Evolutionary conservation across 495 filamentous ascomycete genomes (phyloP).

Genomic region (Podospora fimiseda): DNA sequence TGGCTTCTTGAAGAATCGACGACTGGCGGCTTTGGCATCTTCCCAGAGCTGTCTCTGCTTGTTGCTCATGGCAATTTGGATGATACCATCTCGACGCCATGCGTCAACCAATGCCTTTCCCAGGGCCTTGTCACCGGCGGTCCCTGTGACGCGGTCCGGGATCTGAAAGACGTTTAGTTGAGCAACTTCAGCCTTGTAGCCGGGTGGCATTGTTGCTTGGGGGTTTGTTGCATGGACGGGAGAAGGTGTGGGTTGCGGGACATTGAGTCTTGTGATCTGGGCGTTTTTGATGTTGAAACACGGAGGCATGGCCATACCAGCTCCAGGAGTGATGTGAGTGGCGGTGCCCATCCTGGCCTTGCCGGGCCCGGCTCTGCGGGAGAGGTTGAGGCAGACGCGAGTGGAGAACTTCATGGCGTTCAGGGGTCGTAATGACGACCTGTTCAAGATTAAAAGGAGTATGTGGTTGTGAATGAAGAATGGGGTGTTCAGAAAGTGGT

Average conservation of each 20-base stretch:
- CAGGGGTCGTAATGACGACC: too few relatives aligned
- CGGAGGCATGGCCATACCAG: conserved; percentile 15
- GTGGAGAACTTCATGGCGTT: conserved; percentile 3
- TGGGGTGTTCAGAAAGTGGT: too few relatives aligned
- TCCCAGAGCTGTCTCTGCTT: conserved; percentile 19
- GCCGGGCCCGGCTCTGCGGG: conserved; percentile 4
- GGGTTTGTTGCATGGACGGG: neutral
- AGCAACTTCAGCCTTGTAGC: conserved; percentile 27
- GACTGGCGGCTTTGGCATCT: conserved; percentile 27
- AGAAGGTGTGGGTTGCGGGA: neutral
- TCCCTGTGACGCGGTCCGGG: conserved; percentile 25
- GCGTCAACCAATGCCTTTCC: conserved; percentile 32
- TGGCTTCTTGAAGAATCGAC: conserved; percentile 32
- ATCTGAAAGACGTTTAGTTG: conserved; percentile 31
- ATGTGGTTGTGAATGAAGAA: neutral
- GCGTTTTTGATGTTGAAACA: conserved; percentile 14
- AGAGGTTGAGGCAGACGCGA: conserved; percentile 5
- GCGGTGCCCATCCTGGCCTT: conserved; percentile 15
- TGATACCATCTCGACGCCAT: conserved; percentile 39
- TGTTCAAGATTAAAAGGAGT: too few relatives aligned
- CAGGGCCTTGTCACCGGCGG: conserved; percentile 20
- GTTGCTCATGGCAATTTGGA: conserved; percentile 34
- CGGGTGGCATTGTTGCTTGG: conserved; percentile 31
- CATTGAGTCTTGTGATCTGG: conserved; percentile 6
- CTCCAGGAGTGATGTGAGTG: conserved; percentile 1